A percentile compares a stretch with the other conserved stretches of the same genome.
Evolutionary conservation across 2,329 filamentous ascomycete genomes (phyloP).

Genomic region (Neonectria punicea): DNA sequence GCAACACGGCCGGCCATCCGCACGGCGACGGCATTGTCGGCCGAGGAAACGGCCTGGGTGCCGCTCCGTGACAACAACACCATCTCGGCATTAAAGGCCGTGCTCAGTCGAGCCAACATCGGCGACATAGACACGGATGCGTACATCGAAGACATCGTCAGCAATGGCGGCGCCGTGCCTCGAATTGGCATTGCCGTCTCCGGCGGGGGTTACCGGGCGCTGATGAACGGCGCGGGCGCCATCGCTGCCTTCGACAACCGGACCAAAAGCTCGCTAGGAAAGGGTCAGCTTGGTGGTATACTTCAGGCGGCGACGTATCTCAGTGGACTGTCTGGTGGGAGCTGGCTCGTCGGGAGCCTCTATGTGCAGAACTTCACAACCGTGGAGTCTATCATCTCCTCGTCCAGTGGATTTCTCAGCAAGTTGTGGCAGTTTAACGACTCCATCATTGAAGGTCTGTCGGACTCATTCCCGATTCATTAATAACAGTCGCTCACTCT

Average conservation of each 20-base stretch:
- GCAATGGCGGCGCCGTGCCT: constrained; percentile 67
- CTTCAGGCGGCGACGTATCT: constrained; percentile 81
- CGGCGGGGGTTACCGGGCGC: constrained; percentile 81
- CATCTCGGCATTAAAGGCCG: constrained; percentile 73
- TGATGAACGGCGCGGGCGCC: constrained; percentile 80
- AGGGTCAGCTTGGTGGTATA: constrained; percentile 69
- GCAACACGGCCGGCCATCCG: constrained; percentile 15
- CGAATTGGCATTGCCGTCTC: constrained; percentile 77
- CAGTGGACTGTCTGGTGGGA: constrained; percentile 77
- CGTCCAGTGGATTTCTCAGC: constrained; percentile 25
- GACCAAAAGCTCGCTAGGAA: constrained; percentile 66
- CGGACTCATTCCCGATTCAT: background rate
- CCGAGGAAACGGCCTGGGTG: constrained; percentile 66
- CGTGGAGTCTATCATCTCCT: constrained; percentile 55
- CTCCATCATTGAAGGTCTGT: constrained; percentile 45
- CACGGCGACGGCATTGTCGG: constrained; percentile 12
- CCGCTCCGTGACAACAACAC: constrained; percentile 74
- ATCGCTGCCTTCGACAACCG: constrained; percentile 78
- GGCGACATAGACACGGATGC: constrained; percentile 72
- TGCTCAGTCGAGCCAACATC: constrained; percentile 76
- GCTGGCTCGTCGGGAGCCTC: constrained; percentile 79
- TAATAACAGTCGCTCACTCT: background rate
- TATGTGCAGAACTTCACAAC: constrained; percentile 81
- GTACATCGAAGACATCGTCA: constrained; percentile 73
- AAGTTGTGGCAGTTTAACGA: constrained; percentile 32